These are phyloP conservation scores for Boletus pseudopeckii DNA, from an alignment of 768 basidiomycete genomes.

Conservation along the genomic window DNA sequence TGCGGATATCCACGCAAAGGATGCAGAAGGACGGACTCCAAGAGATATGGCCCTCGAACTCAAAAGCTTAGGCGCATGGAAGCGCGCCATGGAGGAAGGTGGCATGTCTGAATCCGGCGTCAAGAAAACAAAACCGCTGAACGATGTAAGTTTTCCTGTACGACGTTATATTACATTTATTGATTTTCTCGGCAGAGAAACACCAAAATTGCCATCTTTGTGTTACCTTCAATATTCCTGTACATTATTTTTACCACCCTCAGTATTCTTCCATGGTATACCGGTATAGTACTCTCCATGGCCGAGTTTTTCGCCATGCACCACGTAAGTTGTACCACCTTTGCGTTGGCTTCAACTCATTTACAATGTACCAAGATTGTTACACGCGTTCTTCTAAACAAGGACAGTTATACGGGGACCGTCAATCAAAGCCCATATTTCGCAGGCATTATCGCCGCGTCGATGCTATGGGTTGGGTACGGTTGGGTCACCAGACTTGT, in stretches of 20 bases:
- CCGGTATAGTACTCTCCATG: slow-evolving; percentile 74
- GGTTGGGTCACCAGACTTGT: slow-evolving; percentile 80
- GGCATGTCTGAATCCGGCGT: slow-evolving; percentile 76
- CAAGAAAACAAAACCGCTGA: slow-evolving; percentile 62
- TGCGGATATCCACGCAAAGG: slow-evolving; percentile 75
- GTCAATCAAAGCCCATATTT: slow-evolving; percentile 91
- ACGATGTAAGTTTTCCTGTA: slow-evolving; percentile 49
- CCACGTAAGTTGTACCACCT: slow-evolving; percentile 57
- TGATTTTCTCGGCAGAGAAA: slow-evolving; percentile 51
- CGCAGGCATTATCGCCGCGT: slow-evolving; percentile 82
- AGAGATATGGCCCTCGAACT: slow-evolving; percentile 93
- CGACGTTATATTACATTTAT: background rate
- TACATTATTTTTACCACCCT: slow-evolving; percentile 83
- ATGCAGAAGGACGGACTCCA: slow-evolving; percentile 81
- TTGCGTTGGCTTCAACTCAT: background rate
- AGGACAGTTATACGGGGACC: slow-evolving; percentile 75
- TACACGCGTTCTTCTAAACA: slow-evolving; percentile 81
- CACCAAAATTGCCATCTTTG: slow-evolving; percentile 76
- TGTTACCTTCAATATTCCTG: slow-evolving; percentile 74
- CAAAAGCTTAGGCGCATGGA: slow-evolving; percentile 88
- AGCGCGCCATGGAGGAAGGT: slow-evolving; percentile 83
- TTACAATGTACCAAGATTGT: slow-evolving; percentile 54
- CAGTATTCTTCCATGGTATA: slow-evolving; percentile 85
- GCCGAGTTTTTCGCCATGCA: slow-evolving; percentile 94
- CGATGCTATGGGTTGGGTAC: slow-evolving; percentile 83